Conservation (phyloP, 2,329 filamentous ascomycete genomes). For the Cadophora sp. region DNA sequence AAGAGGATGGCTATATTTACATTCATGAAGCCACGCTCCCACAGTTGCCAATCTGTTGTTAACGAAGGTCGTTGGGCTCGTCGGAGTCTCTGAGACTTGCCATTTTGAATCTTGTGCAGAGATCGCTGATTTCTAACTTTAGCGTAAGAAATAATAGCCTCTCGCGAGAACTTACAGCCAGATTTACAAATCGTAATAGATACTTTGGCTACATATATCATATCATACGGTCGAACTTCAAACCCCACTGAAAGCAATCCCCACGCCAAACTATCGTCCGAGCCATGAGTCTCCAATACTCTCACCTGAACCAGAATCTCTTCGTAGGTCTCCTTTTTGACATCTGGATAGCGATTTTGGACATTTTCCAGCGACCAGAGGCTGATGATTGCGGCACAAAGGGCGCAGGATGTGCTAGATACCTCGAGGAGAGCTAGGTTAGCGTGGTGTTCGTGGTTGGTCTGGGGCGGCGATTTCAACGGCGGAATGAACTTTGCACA, state of each 20-base stretch:
- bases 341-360: not conserved
- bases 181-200: not conserved
- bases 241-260: not conserved
- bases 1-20: not conserved
- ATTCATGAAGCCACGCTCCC: constrained; percentile 4
- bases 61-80: not conserved
- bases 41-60: not conserved
- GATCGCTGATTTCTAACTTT: not conserved
- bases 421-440: not conserved
- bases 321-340: not conserved
- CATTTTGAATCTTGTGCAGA: not conserved
- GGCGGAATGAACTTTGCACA: not conserved
- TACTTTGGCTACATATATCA: not conserved
- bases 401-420: not conserved
- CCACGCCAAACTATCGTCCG: not conserved
- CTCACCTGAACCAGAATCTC: not conserved
- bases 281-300: not conserved
- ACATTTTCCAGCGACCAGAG: not conserved
- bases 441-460: not conserved
- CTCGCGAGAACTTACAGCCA: not conserved
- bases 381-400: not conserved
- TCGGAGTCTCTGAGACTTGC: not conserved
- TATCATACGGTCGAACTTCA: not conserved
- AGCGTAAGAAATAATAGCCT: not conserved
- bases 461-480: not conserved